Base-by-base conservation (phyloP, 2,329 filamentous ascomycete species). In the Colletotrichum sp. region DNA sequence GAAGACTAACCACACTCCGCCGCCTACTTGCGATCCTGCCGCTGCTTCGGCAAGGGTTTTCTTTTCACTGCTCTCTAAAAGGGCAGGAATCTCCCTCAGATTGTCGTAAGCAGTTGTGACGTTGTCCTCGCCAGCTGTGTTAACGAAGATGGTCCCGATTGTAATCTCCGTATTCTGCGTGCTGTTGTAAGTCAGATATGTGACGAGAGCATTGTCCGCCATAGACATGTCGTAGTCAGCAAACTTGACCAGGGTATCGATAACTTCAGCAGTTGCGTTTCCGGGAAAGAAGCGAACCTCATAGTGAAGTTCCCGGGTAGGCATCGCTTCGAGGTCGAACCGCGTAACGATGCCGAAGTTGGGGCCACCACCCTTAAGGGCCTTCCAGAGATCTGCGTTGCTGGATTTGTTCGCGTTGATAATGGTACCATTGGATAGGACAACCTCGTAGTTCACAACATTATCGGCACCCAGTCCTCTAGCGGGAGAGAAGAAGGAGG, bases 281-380 rank as follows among this genome's bases (percentile, higher is more conserved):
- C n/a, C 54, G 3, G 64, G 47, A 12, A 55, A 34, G 13, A 36
- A n/a, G 3, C 54, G 47, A 8, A 57, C 16, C n/a, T 57, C 64
- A 5, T 54, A 47, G 16, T 59, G 54, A 13, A 69, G 34, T 0
- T 69, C 6, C 12, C 57, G 21, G 6, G 66, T 55, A 13, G 66
- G 66, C 36, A 69, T 27, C 4, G 66, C 66, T 36, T 69, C 66
- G 6, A 69, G 11, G 4, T 69, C 66, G 36, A 69, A 73, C 4
- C 66, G 36, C 13, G 83, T 80, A 4, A 83, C 82, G 70, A 85
- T 79, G 59, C 86, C 87, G 64, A 87, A 86, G 76, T 88, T 89
- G 77, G 83, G 84, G 24, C 83, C 82, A 21, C 86, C 86, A n/a
- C 86, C 88, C 63, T 85, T 84, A 3, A 87, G 80, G 2, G 86